Evolutionary conservation across 306 rosid species (phyloP), one percentile per base, ranked within the genome.

Genomic region (Citrullus amarus): DNA sequence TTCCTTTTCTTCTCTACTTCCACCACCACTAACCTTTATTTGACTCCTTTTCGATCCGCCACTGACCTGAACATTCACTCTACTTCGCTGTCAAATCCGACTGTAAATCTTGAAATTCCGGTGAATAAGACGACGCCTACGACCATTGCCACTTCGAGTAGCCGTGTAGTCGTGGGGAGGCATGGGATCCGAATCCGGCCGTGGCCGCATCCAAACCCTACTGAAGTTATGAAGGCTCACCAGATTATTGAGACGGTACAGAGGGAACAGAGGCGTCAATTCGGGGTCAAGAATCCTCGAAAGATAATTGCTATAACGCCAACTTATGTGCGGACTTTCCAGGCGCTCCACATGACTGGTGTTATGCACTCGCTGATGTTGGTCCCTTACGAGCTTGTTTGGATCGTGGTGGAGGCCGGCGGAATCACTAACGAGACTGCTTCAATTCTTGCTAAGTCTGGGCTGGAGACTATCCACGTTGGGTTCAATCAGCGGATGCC

Each of bases 101-200:
- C 66, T 2, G 6, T n/a, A 10, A 79, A 77, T 38, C 18, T 79
- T 32, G 86, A 83, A 41, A 60, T 41, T 60, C 84, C 86, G 34
- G 81, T 73, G 8, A 91, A 91, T 82, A 65, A 79, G 46, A 90
- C 89, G 56, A 85, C 86, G n/a, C 11, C 82, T 48, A 53, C 76
- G 15, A 41, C 79, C 16, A 9, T 79, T 10, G 79, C 81, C 9
- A 79, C 80, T 79, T 79, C 81, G 78, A 71, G 79, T 43, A 91
- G 99, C 81, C 86, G 99, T 30, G 99, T 96, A 8, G 90, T 96
- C 25, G 99, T 96, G 18, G 99, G 99, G 20, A 85, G 99, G 71
- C 99, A 96, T 66, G 99, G 99, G 91, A 96, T 96, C 93, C 98
- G 99, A 81, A 89, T 96, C 86, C 87, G 98, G 77, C 93, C 99